Evolutionary conservation across 768 basidiomycete genomes (phyloP).

Genomic region (Agrocybe pediades): DNA sequence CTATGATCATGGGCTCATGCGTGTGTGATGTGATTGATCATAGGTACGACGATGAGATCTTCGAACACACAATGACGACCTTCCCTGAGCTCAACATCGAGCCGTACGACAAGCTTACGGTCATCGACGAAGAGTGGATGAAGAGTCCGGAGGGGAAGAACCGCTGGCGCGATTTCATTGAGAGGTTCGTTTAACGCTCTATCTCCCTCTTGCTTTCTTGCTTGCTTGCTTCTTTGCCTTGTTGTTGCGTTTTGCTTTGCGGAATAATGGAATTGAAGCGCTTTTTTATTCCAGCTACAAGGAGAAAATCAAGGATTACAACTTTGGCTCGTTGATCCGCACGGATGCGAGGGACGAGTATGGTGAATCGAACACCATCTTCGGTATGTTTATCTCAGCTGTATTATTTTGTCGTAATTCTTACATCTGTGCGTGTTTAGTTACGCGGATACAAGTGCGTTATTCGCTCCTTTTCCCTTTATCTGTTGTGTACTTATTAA

Average conservation of each 20-base stretch:
- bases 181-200: slow-evolving; percentile 41
- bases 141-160: slow-evolving; percentile 88
- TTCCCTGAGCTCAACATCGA: slow-evolving; percentile 80
- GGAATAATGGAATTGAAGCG: no score
- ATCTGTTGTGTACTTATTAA: not conserved
- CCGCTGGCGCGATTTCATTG: slow-evolving; percentile 88
- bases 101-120: slow-evolving; percentile 46
- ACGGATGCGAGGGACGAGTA: slow-evolving; percentile 81
- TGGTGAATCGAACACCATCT: slow-evolving; percentile 89
- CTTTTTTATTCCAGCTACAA: slow-evolving; percentile 63
- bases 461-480: not conserved
- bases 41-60: slow-evolving; percentile 92
- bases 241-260: no score
- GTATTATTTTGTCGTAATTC: not conserved
- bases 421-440: slow-evolving; percentile 29
- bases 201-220: not conserved
- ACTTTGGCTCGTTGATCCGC: slow-evolving; percentile 95
- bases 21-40: no score
- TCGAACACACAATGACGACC: slow-evolving; percentile 64
- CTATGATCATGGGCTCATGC: no score
- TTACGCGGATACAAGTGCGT: slow-evolving; percentile 70
- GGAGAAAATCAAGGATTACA: slow-evolving; percentile 88
- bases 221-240: no score
- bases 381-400: slow-evolving; percentile 56
- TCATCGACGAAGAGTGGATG: slow-evolving; percentile 90